Conservation (phyloP, 1,284 basidiomycete genomes). For the Wolfiporia cocos region DNA sequence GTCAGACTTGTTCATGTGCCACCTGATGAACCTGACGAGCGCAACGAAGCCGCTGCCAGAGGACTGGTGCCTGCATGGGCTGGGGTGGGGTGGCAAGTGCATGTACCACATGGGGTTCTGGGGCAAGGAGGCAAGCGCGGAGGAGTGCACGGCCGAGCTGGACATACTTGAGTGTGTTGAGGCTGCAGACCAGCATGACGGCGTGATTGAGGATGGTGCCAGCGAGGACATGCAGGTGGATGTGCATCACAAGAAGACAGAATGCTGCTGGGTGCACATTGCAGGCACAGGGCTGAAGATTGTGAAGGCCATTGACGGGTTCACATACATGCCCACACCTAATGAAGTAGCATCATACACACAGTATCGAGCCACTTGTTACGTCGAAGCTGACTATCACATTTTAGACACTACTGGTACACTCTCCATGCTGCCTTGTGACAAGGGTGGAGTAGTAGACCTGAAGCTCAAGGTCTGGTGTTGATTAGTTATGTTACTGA, state of each 20-base stretch:
- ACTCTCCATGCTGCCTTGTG: conserved; percentile 47
- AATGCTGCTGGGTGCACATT: conserved; percentile 69
- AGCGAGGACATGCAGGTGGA: conserved; percentile 38
- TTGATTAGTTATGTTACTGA: too few relatives aligned
- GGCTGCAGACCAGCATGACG: conserved; percentile 50
- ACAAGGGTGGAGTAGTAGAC: conserved; percentile 52
- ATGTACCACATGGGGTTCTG: conserved; percentile 92
- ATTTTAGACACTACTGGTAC: conserved; percentile 23
- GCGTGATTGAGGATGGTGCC: conserved; percentile 74
- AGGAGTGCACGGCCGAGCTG: conserved; percentile 65
- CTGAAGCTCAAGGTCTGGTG: conserved; percentile 41
- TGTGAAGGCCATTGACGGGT: conserved; percentile 69
- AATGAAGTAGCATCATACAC: conserved; percentile 1
- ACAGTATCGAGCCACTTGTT: not conserved
- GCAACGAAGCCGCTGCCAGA: conserved; percentile 77
- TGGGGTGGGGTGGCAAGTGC: conserved; percentile 89
- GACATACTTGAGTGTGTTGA: conserved; percentile 72
- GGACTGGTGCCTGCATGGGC: conserved; percentile 93
- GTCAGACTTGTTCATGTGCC: conserved; percentile 34
- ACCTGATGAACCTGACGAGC: conserved; percentile 46
- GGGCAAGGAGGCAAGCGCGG: conserved; percentile 41
- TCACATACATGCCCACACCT: conserved; percentile 40
- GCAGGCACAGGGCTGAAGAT: conserved; percentile 69
- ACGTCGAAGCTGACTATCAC: not conserved
- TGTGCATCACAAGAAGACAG: conserved; percentile 5